Evolutionary conservation across 108 stramenopile species (phyloP), one percentile per base, ranked within the genome.

Genomic region (Pelagomonas calceolata): DNA sequence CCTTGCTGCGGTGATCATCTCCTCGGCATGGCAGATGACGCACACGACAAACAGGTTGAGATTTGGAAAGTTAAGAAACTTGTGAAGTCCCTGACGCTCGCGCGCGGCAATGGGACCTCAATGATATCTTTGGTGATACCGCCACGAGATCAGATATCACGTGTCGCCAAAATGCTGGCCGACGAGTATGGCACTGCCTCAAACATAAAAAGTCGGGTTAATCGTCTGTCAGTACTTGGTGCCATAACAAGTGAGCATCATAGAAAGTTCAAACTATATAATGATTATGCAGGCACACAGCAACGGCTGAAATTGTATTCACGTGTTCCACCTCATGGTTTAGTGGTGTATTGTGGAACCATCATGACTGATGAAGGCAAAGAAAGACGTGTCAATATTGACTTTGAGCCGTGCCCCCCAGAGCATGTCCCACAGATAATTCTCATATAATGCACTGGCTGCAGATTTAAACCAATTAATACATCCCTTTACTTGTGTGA

Each of bases 161-260:
- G 92, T 35, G 92, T 98, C 51, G 89, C 85, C 73, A 99, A 97
- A 80, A 99, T 99, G 98, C 82, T 99, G 33, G 83, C 89, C 46
- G 96, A 99, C 75, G 98, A 99, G 82, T 97, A 96, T 77, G 98
- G 98, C 30, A 99, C 98, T 0, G 98, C 98, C 4, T 94, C 94
- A 74, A 99, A 99, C 76, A 99, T 99, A 76, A 99, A 99, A 78
- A 92, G 91, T 65, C 91, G 98, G 31, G 96, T 98, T 65, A 98
- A 96, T 78, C 83, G 96, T 30, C 85, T 95, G 67, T 93, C 92
- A 4, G 98, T 99, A 36, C 79, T 99, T 32, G 87, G 87, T n/a
- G 98, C 98, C 66, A 99, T 99, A 76, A 99, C 96, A 33, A 43
- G 39, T 43, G n/a, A 43, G 39, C 5, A 10, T 5, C 39, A 12